A percentile compares a stretch with the other conserved stretches of the same genome.
Conservation (phyloP, 1,284 basidiomycete genomes). For the Pseudozyma thailandica region DNA sequence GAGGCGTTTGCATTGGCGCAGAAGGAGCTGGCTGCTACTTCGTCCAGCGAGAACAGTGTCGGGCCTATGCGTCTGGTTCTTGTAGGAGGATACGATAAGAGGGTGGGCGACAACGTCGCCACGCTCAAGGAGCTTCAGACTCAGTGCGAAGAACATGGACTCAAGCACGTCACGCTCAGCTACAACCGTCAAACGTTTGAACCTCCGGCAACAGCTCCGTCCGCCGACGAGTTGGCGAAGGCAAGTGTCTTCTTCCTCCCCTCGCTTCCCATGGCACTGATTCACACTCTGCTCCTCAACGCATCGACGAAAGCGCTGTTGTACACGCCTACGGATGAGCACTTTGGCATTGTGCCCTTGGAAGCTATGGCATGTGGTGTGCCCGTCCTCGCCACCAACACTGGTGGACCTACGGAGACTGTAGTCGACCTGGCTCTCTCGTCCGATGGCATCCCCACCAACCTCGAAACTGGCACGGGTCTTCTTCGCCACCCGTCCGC, state of each 20-base stretch:
- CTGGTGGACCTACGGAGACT: conserved; percentile 91
- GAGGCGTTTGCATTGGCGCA: conserved; percentile 75
- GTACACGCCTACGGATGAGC: conserved; percentile 94
- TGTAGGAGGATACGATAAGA: conserved; percentile 79
- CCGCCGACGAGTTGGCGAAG: conserved; percentile 12
- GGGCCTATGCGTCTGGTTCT: conserved; percentile 49
- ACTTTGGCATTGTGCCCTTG: conserved; percentile 95
- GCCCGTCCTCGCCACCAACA: conserved; percentile 87
- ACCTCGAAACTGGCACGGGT: conserved; percentile 42
- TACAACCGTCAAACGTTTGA: conserved; percentile 53
- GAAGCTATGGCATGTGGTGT: conserved; percentile 93
- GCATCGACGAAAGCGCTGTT: conserved; percentile 71
- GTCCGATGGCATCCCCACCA: conserved; percentile 36
- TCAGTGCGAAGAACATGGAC: conserved; percentile 55
- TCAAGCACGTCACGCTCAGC: conserved; percentile 69
- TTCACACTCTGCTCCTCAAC: conserved; percentile 56
- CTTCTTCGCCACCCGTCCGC: conserved; percentile 45
- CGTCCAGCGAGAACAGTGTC: conserved; percentile 8
- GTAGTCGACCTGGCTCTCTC: conserved; percentile 73
- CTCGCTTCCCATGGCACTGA: conserved; percentile 56
- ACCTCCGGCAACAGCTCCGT: conserved; percentile 61
- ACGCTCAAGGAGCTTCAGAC: conserved; percentile 69
- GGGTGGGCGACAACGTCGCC: conserved; percentile 77
- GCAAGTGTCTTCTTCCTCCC: conserved; percentile 58
- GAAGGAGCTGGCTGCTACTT: conserved; percentile 41